A percentile compares a stretch with the other conserved stretches of the same genome.
Evolutionary conservation across 805 yeast species (phyloP).

Genomic region (Kodamaea restingae): DNA sequence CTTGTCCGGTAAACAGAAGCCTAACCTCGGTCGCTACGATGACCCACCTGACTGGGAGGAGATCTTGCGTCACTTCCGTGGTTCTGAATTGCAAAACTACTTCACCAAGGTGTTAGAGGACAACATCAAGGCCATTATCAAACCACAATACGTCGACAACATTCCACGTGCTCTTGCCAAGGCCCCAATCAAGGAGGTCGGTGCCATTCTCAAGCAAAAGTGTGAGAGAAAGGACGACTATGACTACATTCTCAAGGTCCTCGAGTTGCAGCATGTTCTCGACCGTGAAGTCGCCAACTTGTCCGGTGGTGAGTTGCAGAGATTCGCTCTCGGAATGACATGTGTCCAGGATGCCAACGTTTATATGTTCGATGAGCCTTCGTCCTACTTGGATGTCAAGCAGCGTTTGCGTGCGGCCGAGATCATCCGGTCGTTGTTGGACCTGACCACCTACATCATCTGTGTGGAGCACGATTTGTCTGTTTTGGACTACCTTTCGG

Average conservation of each 20-base stretch:
- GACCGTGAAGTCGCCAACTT: conserved; percentile 85
- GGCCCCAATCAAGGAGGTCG: conserved; percentile 84
- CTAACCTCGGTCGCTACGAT: conserved; percentile 90
- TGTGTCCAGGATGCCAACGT: conserved; percentile 93
- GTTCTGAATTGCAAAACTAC: conserved; percentile 94
- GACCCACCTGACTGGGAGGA: conserved; percentile 98
- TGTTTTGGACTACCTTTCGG: conserved; percentile 94
- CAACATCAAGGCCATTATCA: conserved; percentile 91
- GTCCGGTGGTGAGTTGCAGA: conserved; percentile 98
- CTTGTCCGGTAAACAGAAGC: conserved; percentile 95
- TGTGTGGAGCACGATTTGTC: conserved; percentile 99
- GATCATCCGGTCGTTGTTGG: conserved; percentile 81
- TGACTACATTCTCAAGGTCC: conserved; percentile 58
- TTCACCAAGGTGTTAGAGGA: conserved; percentile 93
- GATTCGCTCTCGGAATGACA: conserved; percentile 97
- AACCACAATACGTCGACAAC: conserved; percentile 98
- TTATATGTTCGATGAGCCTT: conserved; percentile 99
- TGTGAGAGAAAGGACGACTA: conserved; percentile 67
- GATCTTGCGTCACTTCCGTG: conserved; percentile 86
- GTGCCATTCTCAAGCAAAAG: conserved; percentile 73
- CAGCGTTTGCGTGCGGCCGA: conserved; percentile 98
- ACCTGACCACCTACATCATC: conserved; percentile 77
- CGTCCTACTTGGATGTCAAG: conserved; percentile 96
- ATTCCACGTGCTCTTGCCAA: conserved; percentile 90
- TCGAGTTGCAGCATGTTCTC: conserved; percentile 74